phyloP scores from a whole-genome alignment of 2,329 filamentous ascomycete genomes.

The Colletotrichum tamarilloi region DNA sequence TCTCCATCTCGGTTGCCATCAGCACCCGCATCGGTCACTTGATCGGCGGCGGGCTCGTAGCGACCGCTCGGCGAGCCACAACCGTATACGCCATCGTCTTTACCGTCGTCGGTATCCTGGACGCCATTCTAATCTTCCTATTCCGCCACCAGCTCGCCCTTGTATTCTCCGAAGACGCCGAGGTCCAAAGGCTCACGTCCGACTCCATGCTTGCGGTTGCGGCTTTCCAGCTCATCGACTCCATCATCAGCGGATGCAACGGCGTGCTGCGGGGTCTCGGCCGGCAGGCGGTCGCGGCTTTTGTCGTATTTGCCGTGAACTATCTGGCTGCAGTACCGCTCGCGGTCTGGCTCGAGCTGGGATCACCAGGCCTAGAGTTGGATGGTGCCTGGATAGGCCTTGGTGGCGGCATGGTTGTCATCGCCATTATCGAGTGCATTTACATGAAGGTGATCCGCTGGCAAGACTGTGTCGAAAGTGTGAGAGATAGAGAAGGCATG shows the following conservation, averaged over 20 bases:
- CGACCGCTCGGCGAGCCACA: constrained; percentile 45
- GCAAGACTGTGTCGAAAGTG: constrained; percentile 47
- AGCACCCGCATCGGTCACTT: constrained; percentile 56
- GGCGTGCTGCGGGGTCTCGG: constrained; percentile 53
- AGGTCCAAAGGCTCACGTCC: constrained; percentile 44
- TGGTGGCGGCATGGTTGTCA: constrained; percentile 46
- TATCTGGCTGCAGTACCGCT: constrained; percentile 52
- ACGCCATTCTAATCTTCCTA: constrained; percentile 45
- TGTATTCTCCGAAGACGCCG: constrained; percentile 46
- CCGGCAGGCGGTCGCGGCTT: constrained; percentile 50
- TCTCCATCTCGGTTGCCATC: constrained; percentile 53
- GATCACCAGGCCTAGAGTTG: constrained; percentile 43
- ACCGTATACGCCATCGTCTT: constrained; percentile 48
- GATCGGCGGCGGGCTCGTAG: constrained; percentile 49
- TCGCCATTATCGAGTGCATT: constrained; percentile 43
- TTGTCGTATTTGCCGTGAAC: constrained; percentile 48
- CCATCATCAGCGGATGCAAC: constrained; percentile 49
- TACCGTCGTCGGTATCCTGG: constrained; percentile 44
- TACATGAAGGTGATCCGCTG: constrained; percentile 44
- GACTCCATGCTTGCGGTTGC: constrained; percentile 46
- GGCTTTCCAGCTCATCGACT: constrained; percentile 48
- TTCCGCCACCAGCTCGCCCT: constrained; percentile 44
- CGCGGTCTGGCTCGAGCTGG: constrained; percentile 51
- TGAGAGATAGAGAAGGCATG: constrained; percentile 42
- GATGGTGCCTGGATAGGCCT: constrained; percentile 50